Evolutionary conservation across 306 rosid species (phyloP), one percentile per base, ranked within the genome.

Genomic region (Citrullus amarus): DNA sequence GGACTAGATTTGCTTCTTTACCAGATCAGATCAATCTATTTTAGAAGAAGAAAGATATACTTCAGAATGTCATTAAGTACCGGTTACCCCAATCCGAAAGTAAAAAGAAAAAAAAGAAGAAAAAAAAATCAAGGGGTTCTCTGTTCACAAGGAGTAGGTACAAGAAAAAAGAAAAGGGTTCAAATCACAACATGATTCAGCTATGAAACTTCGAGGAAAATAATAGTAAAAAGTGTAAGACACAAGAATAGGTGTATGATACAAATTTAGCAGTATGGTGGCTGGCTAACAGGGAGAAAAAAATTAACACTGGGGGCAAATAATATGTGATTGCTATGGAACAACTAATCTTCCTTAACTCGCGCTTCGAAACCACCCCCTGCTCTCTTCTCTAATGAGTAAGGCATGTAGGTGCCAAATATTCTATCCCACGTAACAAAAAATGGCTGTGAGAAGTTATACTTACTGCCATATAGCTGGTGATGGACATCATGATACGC

Each of bases 401-500:
- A 95, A 20, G 99, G 97, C 99, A 92, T 92, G 80, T 95, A 78
- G 56, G 97, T 91, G 16, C 99, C 99, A 68, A 92, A 85, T 32
- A 95, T 83, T 81, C 83, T 82, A 83, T 95, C 99, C 99, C 99
- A 92, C 87, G 89, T 72, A 6, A 91, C 88, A 80, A 95, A 95
- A 90, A 95, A 95, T 0, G 99, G 99, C 77, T 92, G 99, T 6
- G 99, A 95, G 85, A 85, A 95, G 86, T 92, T 95, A 83, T 88
- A 91, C 92, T 95, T 95, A 88, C 71, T 92, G 58, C 99, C 99
- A 54, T 92, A 95, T 9, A 95, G 92, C 87, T 95, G 97, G 76
- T 95, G 99, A 78, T 95, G 99, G 79, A 95, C 88, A 57, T 95
- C 99, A 9, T 92, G 97, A 80, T 95, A 95, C 3, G 99, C 99